A percentile compares a stretch with the other conserved stretches of the same genome.
Conservation (phyloP, 495 filamentous ascomycete genomes). For the Penicillium coffeae region DNA sequence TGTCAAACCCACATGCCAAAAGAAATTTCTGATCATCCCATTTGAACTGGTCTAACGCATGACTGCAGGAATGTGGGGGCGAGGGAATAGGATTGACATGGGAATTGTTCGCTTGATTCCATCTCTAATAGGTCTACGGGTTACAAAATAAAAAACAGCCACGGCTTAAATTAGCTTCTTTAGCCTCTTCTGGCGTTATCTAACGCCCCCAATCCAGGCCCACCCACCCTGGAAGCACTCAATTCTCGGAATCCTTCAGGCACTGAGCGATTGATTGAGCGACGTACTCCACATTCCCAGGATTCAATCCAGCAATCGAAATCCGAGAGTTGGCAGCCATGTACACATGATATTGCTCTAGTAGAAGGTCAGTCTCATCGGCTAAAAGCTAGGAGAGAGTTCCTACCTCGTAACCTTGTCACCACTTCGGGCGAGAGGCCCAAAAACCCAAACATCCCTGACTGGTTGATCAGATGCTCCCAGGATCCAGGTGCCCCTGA, state of each 20-base stretch:
- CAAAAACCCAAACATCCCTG: conserved; percentile 43
- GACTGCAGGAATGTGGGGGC: background rate
- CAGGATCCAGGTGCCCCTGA: conserved; percentile 31
- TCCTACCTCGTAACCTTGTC: conserved; percentile 25
- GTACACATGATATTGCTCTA: conserved; percentile 38
- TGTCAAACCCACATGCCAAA: too few relatives aligned
- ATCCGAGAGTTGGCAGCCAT: conserved; percentile 36
- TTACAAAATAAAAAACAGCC: too few relatives aligned
- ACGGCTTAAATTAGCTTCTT: too few relatives aligned
- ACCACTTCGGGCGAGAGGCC: conserved; percentile 28
- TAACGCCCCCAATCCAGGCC: background rate
- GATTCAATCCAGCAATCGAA: conserved; percentile 40
- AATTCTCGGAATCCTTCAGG: background rate
- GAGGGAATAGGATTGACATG: background rate
- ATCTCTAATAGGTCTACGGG: too few relatives aligned
- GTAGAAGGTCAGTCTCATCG: background rate
- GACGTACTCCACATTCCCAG: conserved; percentile 40
- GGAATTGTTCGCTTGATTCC: too few relatives aligned
- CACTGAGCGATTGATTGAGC: conserved; percentile 16
- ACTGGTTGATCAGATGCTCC: conserved; percentile 33
- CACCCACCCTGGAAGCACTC: background rate
- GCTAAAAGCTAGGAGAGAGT: background rate
- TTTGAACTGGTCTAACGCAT: background rate
- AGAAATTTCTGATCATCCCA: too few relatives aligned
- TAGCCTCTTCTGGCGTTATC: background rate